Base-by-base conservation (phyloP, 192 early-diverging fungal species). In the Coemansia sp. region DNA sequence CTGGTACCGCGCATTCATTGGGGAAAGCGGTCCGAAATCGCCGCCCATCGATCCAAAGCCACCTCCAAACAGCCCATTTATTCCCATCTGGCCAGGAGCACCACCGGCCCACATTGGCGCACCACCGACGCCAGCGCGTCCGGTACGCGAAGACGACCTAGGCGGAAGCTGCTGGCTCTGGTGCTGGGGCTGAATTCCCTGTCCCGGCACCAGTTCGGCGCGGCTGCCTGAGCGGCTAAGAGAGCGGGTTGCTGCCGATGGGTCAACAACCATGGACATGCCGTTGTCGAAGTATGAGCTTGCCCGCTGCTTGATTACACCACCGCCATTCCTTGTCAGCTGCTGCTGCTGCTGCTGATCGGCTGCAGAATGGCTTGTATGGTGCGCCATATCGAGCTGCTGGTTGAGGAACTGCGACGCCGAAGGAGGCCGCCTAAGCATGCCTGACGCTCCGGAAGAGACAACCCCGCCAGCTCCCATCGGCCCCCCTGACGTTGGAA, bases 21-120 rank as follows among this genome's bases (percentile, higher is more conserved):
- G 68, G 49, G 71, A 79, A 64, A 66, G 59, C 40, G 49, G 63
- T 7, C 64, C 61, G 42, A 61, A 66, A 38, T 65, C 71, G 22
- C 64, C 63, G 13, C 77, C 73, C 66, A 80, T 65, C 19, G 77
- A 71, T 13, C 77, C 77, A 68, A 80, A 80, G 1, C 77, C 77
- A 34, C 77, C 73, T 55, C 77, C 73, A 65, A 80, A 80, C 10
- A 80, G 48, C 22, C 23, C 63, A 20, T 61, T 65, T 49, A 80
- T 58, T 19, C 76, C 73, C 59, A 66, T 62, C 59, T 64, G 66
- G 22, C 66, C 67, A 52, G 49, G 49, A 43, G 67, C 43, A 35
- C 56, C 67, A 7, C 72, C 70, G 25, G 66, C 59, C 76, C 67
- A 70, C 76, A 74, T 68, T 10, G 63, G 59, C 10, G 54, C 76